Conservation (phyloP, 805 yeast genomes). For the Metschnikowia dekortorum region DNA sequence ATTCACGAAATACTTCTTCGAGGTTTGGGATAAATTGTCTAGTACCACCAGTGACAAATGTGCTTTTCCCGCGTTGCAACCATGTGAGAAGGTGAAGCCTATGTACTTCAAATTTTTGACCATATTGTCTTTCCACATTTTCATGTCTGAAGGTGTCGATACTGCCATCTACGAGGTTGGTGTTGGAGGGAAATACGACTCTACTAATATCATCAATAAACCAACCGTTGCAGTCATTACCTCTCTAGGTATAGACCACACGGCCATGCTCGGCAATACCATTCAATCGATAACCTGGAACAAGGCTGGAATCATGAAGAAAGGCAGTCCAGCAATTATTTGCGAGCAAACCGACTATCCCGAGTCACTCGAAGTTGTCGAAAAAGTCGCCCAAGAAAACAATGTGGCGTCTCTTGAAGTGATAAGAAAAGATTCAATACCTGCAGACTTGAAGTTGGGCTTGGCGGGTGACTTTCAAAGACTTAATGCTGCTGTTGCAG, state of each 20-base stretch:
- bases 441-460: slow-evolving; percentile 52
- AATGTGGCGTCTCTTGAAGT: slow-evolving; percentile 41
- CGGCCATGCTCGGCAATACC: slow-evolving; percentile 79
- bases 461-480: slow-evolving; percentile 81
- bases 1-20: slow-evolving; percentile 87
- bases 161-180: slow-evolving; percentile 97
- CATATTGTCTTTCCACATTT: slow-evolving; percentile 83
- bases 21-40: slow-evolving; percentile 83
- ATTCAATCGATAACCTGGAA: slow-evolving; percentile 92
- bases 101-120: slow-evolving; percentile 92
- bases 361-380: slow-evolving; percentile 51
- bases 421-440: slow-evolving; percentile 44
- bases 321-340: slow-evolving; percentile 62
- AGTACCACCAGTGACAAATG: slow-evolving; percentile 49
- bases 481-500: slow-evolving; percentile 84
- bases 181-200: slow-evolving; percentile 95
- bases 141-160: slow-evolving; percentile 82
- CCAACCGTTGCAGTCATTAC: slow-evolving; percentile 87
- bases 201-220: slow-evolving; percentile 78
- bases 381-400: slow-evolving; percentile 66
- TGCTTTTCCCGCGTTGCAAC: slow-evolving; percentile 59
- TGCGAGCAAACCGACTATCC: slow-evolving; percentile 49
- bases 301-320: slow-evolving; percentile 88
- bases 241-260: slow-evolving; percentile 89
- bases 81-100: slow-evolving; percentile 73